phyloP scores from a whole-genome alignment of 177 flowering plant species.

The Vitis hybrid region DNA sequence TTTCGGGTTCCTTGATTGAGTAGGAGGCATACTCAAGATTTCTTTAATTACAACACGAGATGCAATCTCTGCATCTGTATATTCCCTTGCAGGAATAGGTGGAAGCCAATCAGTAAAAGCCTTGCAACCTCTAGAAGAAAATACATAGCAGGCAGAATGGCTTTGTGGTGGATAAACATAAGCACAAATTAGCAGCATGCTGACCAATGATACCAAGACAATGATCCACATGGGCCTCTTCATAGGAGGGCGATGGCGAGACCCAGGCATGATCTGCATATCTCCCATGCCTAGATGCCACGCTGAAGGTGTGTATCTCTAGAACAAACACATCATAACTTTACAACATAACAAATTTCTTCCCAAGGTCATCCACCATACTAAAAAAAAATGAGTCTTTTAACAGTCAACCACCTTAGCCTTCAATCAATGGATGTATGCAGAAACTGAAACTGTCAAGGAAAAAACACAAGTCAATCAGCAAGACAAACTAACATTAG shows the following conservation, averaged over 20 bases:
- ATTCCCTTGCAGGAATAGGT: slow-evolving; percentile 65
- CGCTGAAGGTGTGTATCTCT: slow-evolving; percentile 58
- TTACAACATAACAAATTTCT: slow-evolving; percentile 2
- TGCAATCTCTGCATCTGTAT: slow-evolving; percentile 81
- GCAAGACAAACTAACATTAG: neutral
- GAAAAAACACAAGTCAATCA: no score
- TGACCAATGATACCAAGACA: slow-evolving; percentile 64
- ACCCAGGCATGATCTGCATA: slow-evolving; percentile 55
- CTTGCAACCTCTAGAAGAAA: slow-evolving; percentile 69
- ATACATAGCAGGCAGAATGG: slow-evolving; percentile 63
- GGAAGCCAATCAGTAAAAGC: slow-evolving; percentile 72
- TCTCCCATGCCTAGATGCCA: slow-evolving; percentile 72
- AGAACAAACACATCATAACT: slow-evolving; percentile 30
- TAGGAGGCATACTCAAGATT: slow-evolving; percentile 57
- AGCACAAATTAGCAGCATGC: slow-evolving; percentile 66
- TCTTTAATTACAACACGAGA: slow-evolving; percentile 73
- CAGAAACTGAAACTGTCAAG: no score
- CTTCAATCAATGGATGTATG: neutral
- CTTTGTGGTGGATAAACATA: slow-evolving; percentile 71
- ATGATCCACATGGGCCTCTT: slow-evolving; percentile 87
- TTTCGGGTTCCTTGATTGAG: slow-evolving; percentile 53
- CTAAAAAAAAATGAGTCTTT: no score
- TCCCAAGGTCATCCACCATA: neutral
- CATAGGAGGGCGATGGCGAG: slow-evolving; percentile 72
- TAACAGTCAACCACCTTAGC: neutral